Evolutionary conservation across 1,284 basidiomycete genomes (phyloP).

Genomic region (Porogramme epimiltina): DNA sequence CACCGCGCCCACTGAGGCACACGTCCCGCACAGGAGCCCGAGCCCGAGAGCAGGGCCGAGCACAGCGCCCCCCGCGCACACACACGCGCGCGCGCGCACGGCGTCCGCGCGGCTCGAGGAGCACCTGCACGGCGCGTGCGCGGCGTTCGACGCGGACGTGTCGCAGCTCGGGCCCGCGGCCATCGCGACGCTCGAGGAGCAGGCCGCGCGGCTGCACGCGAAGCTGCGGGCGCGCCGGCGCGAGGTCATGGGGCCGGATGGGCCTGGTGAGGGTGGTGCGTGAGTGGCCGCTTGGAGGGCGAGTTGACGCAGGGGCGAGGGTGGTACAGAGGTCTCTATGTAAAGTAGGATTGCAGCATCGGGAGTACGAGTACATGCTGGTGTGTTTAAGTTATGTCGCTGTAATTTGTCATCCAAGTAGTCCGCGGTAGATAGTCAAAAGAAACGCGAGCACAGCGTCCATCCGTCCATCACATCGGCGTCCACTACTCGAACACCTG

Average conservation of each 20-base stretch:
- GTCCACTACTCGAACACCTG: slow-evolving; percentile 32
- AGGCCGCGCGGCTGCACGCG: too few species aligned
- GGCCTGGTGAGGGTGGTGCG: too few species aligned
- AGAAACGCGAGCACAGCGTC: neutral
- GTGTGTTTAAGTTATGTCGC: too few species aligned
- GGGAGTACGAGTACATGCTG: too few species aligned
- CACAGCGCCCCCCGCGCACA: too few species aligned
- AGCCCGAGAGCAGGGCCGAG: neutral
- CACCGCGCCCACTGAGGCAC: slow-evolving; percentile 16
- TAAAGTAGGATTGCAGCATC: too few species aligned
- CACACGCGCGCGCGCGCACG: slow-evolving; percentile 18
- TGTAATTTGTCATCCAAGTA: neutral
- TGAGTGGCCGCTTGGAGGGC: too few species aligned
- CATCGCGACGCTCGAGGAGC: too few species aligned
- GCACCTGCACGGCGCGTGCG: slow-evolving; percentile 13
- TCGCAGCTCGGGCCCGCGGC: slow-evolving; percentile 13
- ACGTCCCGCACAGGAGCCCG: neutral
- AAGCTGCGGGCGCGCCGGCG: too few species aligned
- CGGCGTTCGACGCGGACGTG: slow-evolving; percentile 16
- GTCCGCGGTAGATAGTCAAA: neutral
- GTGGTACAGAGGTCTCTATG: too few species aligned
- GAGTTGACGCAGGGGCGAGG: too few species aligned
- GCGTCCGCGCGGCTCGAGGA: slow-evolving; percentile 14
- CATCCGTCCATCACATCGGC: neutral
- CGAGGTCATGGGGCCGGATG: too few species aligned